Base-by-base conservation (phyloP, 208 protist species). In the Acanthamoeba castellanii region DNA sequence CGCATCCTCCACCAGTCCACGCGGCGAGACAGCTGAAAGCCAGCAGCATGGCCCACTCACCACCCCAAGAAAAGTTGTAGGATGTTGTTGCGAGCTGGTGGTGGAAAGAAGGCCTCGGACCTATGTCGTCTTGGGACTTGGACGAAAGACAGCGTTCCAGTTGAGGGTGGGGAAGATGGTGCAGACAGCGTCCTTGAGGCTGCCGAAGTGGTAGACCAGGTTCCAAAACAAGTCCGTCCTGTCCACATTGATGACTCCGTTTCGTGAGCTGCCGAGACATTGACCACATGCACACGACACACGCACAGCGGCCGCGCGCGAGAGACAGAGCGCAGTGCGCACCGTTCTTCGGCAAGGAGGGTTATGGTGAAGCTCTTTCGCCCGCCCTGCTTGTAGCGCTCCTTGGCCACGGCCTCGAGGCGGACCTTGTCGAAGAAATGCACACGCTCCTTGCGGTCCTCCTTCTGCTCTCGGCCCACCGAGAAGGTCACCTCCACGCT, bases 151-250 rank as follows among this genome's bases (percentile, higher is more conserved):
- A n/a, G 37, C 32, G 27, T 84, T 84, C 76, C 76, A 84, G 76
- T 84, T 84, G 76, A 84, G 76, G 76, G 13, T 55, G 45, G 78
- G 78, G 78, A 87, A 87, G 78, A 87, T 87, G 50, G 47, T 87
- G 78, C 47, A 52, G 30, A 87, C 78, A 18, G n/a, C 78, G 25
- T 87, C 78, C 78, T 87, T 87, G 16, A 87, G 50, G 78, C 78
- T 87, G 45, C 78, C 78, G 25, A 52, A 87, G 78, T 87, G 78
- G n/a, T 87, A 87, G 47, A 87, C 22, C 47, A 87, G 50, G 78
- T 61, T 61, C 78, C 78, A 87, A 30, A 61, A 61, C 47, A 87
- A 25, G 14, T 87, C 78, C 27, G 25, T 87, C 25, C 78, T 87
- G 78, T 32, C 64, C 27, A 70, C 27, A 27, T 7, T 25, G 22